Evolutionary conservation across 2,329 filamentous ascomycete species (phyloP).

Genomic region (Penicillium sp.): DNA sequence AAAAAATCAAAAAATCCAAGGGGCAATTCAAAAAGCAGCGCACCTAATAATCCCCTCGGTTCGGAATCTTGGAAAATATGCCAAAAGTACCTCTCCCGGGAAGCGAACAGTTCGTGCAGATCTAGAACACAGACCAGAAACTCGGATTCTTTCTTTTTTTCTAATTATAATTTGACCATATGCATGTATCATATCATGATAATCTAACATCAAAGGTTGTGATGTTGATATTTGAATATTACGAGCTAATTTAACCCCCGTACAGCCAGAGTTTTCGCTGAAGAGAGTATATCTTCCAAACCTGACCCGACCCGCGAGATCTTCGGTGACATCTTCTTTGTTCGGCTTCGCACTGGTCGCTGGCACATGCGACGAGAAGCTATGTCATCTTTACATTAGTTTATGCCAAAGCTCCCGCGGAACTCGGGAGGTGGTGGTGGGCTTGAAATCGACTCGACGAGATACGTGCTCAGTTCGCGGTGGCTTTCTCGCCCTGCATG

Average conservation of each 20-base stretch:
- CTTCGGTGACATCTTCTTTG: neutral
- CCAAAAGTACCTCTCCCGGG: slow-evolving; percentile 6
- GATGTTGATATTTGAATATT: neutral
- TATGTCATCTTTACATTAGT: slow-evolving; percentile 23
- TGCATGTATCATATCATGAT: neutral
- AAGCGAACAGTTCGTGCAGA: slow-evolving; percentile 3
- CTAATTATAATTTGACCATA: neutral
- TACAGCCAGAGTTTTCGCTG: neutral
- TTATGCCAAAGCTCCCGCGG: slow-evolving; percentile 14
- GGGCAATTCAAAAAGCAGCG: neutral
- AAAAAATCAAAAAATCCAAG: neutral
- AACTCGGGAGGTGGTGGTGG: slow-evolving; percentile 14
- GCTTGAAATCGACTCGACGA: slow-evolving; percentile 14
- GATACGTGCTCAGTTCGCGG: slow-evolving; percentile 22
- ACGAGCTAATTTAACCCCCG: neutral
- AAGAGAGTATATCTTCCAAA: neutral
- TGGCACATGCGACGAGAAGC: slow-evolving; percentile 16
- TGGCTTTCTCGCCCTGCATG: slow-evolving; percentile 4
- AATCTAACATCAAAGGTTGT: neutral
- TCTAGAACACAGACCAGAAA: neutral
- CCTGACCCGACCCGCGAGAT: neutral
- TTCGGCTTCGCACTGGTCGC: slow-evolving; percentile 19
- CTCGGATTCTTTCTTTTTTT: neutral
- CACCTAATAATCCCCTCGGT: no score
- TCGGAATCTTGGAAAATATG: neutral